Evolutionary conservation across 768 basidiomycete genomes (phyloP).

Genomic region (Chlorophyllum brunneum): DNA sequence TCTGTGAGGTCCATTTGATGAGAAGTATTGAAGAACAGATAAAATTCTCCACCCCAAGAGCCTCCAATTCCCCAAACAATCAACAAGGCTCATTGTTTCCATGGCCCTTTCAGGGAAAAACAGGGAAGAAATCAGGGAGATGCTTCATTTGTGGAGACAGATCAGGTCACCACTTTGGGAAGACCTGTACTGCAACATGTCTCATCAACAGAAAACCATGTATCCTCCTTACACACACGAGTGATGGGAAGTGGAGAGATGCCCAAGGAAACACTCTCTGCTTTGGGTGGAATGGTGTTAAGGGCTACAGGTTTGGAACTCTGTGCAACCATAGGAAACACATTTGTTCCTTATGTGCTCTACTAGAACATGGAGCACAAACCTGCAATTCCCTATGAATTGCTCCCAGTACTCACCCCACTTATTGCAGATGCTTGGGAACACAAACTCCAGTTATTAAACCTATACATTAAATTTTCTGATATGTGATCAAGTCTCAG

Average conservation of each 20-base stretch:
- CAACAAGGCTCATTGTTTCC: background rate
- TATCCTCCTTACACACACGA: background rate
- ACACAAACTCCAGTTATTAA: background rate
- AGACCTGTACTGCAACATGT: slow-evolving; percentile 2
- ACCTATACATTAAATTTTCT: slow-evolving; percentile 14
- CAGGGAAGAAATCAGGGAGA: background rate
- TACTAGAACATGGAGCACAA: slow-evolving; percentile 16
- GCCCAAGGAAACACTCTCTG: slow-evolving; percentile 12
- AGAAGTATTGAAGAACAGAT: background rate
- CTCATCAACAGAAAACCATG: slow-evolving; percentile 11
- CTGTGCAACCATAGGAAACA: slow-evolving; percentile 7
- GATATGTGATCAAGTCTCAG: slow-evolving; percentile 20
- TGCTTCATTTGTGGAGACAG: slow-evolving; percentile 16
- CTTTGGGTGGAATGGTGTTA: slow-evolving; percentile 15
- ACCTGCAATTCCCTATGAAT: slow-evolving; percentile 13
- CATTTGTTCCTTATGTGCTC: slow-evolving; percentile 18
- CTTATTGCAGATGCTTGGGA: slow-evolving; percentile 20
- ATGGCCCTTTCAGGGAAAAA: background rate
- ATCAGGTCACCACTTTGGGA: slow-evolving; percentile 7
- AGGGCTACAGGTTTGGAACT: slow-evolving; percentile 5
- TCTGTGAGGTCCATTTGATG: background rate
- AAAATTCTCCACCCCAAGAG: background rate
- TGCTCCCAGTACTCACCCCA: slow-evolving; percentile 21
- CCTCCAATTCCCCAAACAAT: too few species aligned
- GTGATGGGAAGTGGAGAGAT: slow-evolving; percentile 1